Conservation (phyloP, 2,329 filamentous ascomycete species). For the Xylariomycetidae sp. region DNA sequence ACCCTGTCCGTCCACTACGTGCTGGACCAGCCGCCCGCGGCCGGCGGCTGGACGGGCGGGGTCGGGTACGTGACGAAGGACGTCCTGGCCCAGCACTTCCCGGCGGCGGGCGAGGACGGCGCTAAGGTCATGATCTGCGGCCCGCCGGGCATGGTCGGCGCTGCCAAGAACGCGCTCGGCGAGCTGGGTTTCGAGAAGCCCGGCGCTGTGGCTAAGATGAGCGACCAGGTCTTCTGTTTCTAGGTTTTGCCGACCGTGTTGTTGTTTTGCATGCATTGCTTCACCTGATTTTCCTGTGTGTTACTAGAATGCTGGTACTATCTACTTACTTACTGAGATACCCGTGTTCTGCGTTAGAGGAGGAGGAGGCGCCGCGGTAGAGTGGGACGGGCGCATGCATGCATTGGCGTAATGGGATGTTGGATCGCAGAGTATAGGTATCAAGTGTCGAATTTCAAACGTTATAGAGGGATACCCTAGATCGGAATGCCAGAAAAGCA, state of each 20-base stretch:
- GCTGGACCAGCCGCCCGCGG: slow-evolving; percentile 38
- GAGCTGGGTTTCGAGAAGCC: slow-evolving; percentile 46
- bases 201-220: slow-evolving; percentile 42
- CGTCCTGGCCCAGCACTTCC: slow-evolving; percentile 43
- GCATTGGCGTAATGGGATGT: no score
- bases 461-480: no score
- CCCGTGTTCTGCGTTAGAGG: no score
- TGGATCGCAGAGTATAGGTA: no score
- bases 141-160: slow-evolving; percentile 54
- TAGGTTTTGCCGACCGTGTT: slow-evolving; percentile 1
- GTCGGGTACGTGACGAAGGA: slow-evolving; percentile 46
- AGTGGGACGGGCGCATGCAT: no score
- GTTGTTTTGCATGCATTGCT: no score
- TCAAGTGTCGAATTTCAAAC: no score
- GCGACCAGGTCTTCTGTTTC: slow-evolving; percentile 45
- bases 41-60: slow-evolving; percentile 37
- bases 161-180: slow-evolving; percentile 44
- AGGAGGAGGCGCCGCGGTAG: no score
- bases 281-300: no score
- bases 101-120: slow-evolving; percentile 35
- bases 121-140: slow-evolving; percentile 54
- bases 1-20: slow-evolving; percentile 53
- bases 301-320: no score
- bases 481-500: no score
- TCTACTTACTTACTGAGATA: no score